Base-by-base conservation (phyloP, 495 filamentous ascomycete genomes). In the Staphylotrichum tortipilum region DNA sequence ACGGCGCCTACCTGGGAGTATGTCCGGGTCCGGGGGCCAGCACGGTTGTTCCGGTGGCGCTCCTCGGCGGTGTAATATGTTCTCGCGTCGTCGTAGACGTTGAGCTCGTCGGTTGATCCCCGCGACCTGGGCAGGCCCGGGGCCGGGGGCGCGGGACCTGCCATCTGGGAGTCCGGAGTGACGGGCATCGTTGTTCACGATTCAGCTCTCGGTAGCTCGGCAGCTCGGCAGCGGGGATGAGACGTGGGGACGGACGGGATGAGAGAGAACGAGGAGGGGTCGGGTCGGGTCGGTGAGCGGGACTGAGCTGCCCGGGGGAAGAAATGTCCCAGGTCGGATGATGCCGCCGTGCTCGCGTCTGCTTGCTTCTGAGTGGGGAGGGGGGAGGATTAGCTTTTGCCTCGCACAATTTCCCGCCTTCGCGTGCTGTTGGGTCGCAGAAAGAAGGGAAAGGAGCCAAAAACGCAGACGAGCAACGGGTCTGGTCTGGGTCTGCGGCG, bases 21-120 rank as follows among this genome's bases (percentile, higher is more conserved):
- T 28, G 70, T 76, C 30, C 71, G 65, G 17, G 69, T 69, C 31
- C 73, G 62, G 14, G 65, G 61, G 14, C 72, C 68, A 23, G 61
- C 64, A 14, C 70, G 62, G 38, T 52, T 49, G 53, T 68, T 63
- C 24, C 50, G 51, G 37, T 76, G 73, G 35, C 73, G 69, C 29
- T 70, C 68, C 14, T 73, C 72, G 35, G 72, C 62, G 42, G 68
- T 60, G 41, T 76, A 76, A 55, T 76, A 76, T 26, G 70, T 75
- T 51, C 56, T 67, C 9, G 73, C 73, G 60, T 75, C 70, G 49
- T 74, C 72, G 49, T 59, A 75, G 21, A 75, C 64, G 19, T 60
- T 62, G 36, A 59, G 46, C 22, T 76, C 73, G 33, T 71, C 62
- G 44, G 53, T 40, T 0, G 61, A 63, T 14, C 60, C 62, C 29